These are phyloP conservation scores for Exserohilum rostratum DNA, from an alignment of 2,329 filamentous ascomycete genomes.

Conservation along the genomic window DNA sequence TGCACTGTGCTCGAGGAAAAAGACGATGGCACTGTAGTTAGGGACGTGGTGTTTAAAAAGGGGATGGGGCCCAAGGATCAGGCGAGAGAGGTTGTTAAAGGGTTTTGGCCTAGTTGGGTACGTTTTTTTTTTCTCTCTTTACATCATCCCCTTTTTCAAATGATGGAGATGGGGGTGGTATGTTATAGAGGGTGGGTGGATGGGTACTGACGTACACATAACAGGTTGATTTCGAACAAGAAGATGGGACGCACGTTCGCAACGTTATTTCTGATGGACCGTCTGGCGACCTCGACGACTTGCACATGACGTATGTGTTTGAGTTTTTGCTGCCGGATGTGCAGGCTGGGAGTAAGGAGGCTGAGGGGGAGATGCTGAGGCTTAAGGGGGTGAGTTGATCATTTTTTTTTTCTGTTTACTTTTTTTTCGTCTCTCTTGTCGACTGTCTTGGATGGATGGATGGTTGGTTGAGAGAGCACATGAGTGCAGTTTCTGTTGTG, in stretches of 20 bases:
- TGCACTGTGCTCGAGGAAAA: conserved; percentile 51
- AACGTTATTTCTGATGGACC: conserved; percentile 54
- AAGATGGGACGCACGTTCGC: conserved; percentile 51
- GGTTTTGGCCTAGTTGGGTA: conserved; percentile 51
- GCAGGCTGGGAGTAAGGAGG: conserved; percentile 44
- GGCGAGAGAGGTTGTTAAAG: conserved; percentile 49
- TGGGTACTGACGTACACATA: too few species aligned
- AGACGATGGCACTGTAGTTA: conserved; percentile 37
- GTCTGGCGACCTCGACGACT: conserved; percentile 38
- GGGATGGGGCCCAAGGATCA: conserved; percentile 33
- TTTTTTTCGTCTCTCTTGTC: too few species aligned
- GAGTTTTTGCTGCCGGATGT: conserved; percentile 49
- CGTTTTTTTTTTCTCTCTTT: conserved; percentile 1
- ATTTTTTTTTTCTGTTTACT: neutral
- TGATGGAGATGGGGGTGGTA: too few species aligned
- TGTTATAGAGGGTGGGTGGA: too few species aligned
- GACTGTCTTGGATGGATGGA: too few species aligned
- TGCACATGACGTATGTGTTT: conserved; percentile 57
- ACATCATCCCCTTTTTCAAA: too few species aligned
- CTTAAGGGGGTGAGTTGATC: conserved; percentile 29
- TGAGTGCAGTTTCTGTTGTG: too few species aligned
- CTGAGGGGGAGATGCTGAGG: conserved; percentile 32
- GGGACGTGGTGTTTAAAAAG: conserved; percentile 51
- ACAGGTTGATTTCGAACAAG: conserved; percentile 55
- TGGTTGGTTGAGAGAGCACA: too few species aligned